A percentile compares a stretch with the other conserved stretches of the same genome.
phyloP scores from a whole-genome alignment of 2,329 filamentous ascomycete species.

The Fusarium heterosporum region DNA sequence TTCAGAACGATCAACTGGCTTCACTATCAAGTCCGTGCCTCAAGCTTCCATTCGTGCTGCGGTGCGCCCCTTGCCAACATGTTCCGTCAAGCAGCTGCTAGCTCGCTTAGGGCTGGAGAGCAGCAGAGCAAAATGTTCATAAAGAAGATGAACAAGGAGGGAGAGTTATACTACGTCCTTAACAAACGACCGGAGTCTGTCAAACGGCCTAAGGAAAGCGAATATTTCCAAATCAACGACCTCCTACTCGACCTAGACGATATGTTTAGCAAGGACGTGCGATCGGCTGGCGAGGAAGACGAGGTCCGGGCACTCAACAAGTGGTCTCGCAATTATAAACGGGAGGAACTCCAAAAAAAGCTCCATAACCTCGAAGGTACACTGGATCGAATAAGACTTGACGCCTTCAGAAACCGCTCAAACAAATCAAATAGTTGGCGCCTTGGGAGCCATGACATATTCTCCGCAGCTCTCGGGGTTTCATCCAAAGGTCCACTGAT shows the following conservation, averaged over 20 bases:
- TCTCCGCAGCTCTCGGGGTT: constrained; percentile 54
- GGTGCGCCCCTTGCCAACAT: constrained; percentile 25
- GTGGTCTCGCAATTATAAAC: constrained; percentile 47
- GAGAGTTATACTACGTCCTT: constrained; percentile 47
- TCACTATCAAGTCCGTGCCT: background rate
- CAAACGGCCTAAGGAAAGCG: constrained; percentile 26
- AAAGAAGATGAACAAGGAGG: constrained; percentile 36
- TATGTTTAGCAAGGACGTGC: constrained; percentile 58
- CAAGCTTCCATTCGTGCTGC: background rate
- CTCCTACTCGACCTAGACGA: constrained; percentile 66
- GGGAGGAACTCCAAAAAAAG: constrained; percentile 42
- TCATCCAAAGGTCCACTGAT: constrained; percentile 30
- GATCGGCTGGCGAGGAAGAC: constrained; percentile 53
- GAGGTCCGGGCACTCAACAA: constrained; percentile 49
- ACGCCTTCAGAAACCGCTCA: constrained; percentile 42
- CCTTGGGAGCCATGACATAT: constrained; percentile 58
- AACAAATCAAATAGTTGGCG: constrained; percentile 52
- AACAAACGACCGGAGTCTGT: constrained; percentile 31
- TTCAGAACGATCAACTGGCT: background rate
- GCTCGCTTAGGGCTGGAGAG: constrained; percentile 3
- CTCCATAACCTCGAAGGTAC: constrained; percentile 49
- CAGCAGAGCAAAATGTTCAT: constrained; percentile 44
- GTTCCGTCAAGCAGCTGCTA: constrained; percentile 24
- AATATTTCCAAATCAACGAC: constrained; percentile 57
- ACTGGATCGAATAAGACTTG: constrained; percentile 45